phyloP scores from a whole-genome alignment of 371 early-diverging fungal species.

The Phascolomyces articulosus region DNA sequence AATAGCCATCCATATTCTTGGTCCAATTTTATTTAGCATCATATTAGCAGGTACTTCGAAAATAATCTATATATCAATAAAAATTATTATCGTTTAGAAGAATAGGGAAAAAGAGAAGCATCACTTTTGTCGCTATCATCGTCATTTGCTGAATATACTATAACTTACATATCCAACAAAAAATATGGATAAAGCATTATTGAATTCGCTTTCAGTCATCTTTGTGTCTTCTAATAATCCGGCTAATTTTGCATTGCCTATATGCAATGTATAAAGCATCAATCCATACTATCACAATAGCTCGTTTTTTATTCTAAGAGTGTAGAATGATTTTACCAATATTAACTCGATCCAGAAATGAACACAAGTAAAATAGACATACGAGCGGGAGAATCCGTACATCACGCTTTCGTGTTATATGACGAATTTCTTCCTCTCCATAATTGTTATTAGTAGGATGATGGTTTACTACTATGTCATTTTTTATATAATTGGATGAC shows the following conservation, averaged over 20 bases:
- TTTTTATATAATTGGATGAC: too few relatives aligned
- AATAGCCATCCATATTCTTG: constrained; percentile 77
- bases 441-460: too few relatives aligned
- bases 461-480: too few relatives aligned
- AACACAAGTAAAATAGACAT: constrained; percentile 53
- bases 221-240: constrained; percentile 47
- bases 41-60: constrained; percentile 78
- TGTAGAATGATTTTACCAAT: constrained; percentile 29
- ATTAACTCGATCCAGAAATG: constrained; percentile 58
- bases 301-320: too few relatives aligned
- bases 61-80: constrained; percentile 38
- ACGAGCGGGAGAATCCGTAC: constrained; percentile 32
- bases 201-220: constrained; percentile 53
- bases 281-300: too few relatives aligned
- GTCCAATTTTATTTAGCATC: constrained; percentile 64
- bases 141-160: neutral
- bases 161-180: constrained; percentile 63
- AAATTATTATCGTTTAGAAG: too few relatives aligned
- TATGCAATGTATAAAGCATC: too few relatives aligned
- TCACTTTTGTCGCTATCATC: neutral
- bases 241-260: constrained; percentile 63
- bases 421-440: constrained; percentile 4
- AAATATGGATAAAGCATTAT: constrained; percentile 64
- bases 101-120: too few relatives aligned
- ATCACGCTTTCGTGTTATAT: constrained; percentile 22